phyloP scores from a whole-genome alignment of 768 basidiomycete species.

The Scleroderma citrinum region DNA sequence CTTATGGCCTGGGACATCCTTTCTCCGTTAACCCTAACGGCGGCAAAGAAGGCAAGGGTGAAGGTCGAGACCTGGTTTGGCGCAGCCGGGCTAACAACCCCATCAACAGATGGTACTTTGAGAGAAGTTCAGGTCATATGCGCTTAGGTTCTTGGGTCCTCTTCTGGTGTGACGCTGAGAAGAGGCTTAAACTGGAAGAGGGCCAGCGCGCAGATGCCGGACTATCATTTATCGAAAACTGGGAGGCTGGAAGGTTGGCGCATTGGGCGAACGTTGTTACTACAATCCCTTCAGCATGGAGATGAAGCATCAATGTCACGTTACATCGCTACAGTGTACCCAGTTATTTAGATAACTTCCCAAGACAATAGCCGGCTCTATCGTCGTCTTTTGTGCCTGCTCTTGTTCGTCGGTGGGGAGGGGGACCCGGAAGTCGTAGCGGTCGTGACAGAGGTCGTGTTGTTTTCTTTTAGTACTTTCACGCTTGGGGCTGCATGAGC shows the following conservation, averaged over 20 bases:
- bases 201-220: conserved; percentile 57
- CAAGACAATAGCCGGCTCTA: no score
- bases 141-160: conserved; percentile 84
- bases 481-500: conserved; percentile 7
- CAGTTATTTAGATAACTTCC: no score
- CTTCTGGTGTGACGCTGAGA: conserved; percentile 99
- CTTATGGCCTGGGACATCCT: conserved; percentile 90
- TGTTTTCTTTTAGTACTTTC: conserved; percentile 34
- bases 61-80: conserved; percentile 96
- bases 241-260: conserved; percentile 67
- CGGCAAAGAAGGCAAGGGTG: conserved; percentile 82
- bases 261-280: conserved; percentile 64
- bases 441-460: conserved; percentile 20
- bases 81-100: conserved; percentile 89
- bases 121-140: conserved; percentile 87
- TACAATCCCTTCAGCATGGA: conserved; percentile 80
- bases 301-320: conserved; percentile 28
- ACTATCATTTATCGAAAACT: conserved; percentile 67
- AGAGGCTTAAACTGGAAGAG: conserved; percentile 65
- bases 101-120: conserved; percentile 99
- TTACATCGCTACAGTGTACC: no score
- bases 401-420: conserved; percentile 23
- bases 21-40: conserved; percentile 95
- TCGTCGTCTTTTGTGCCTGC: conserved; percentile 21
- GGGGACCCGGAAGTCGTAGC: conserved; percentile 20